Evolutionary conservation across 176 grass and related monocot genomes (phyloP), one percentile per base, ranked within the genome.

Genomic region (Juncus effusus): DNA sequence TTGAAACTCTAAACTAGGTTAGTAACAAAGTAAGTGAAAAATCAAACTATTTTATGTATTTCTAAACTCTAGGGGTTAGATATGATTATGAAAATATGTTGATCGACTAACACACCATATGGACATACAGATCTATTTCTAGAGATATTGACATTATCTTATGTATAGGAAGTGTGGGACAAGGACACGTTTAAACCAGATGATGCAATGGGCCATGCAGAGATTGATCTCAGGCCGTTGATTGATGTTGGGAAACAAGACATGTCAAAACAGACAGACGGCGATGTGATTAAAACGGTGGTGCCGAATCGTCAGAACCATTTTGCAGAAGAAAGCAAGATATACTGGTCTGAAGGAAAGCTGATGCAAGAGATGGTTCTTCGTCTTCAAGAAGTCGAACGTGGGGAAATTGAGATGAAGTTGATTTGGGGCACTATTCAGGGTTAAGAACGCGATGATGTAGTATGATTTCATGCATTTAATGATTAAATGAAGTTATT

Each of bases 131-230:
- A 28, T 28, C 19, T 28, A 28, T 28, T 28, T 28, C 19, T 28
- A 28, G 19, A 28, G 19, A 28, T 28, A 28, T 28, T 28, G 19
- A 28, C 19, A 28, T 28, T 28, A 28, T 28, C 19, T 51, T 12
- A 36, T 51, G 14, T 73, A 38, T 67, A 93, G 84, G 78, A 88
- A 80, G 85, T 88, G 4, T 85, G 79, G 5, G 85, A 93, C 59
- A 93, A 85, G 50, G 78, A 88, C 72, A 82, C 19, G 0, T 77
- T 93, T 16, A 82, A 69, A 5, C 75, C 52, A 0, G 89, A 93
- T 14, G 81, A 93, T 61, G 1, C 2, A 2, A 88, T 88, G 85
- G 89, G 89, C 0, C 74, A 92, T 0, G 89, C 89, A 0, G 84
- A 92, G 61, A 83, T 92, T 6, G 74, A 82, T 49, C 35, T 92